Conservation (phyloP, 1,139 yeast species). For the Nakaseomyces nivariensis region DNA sequence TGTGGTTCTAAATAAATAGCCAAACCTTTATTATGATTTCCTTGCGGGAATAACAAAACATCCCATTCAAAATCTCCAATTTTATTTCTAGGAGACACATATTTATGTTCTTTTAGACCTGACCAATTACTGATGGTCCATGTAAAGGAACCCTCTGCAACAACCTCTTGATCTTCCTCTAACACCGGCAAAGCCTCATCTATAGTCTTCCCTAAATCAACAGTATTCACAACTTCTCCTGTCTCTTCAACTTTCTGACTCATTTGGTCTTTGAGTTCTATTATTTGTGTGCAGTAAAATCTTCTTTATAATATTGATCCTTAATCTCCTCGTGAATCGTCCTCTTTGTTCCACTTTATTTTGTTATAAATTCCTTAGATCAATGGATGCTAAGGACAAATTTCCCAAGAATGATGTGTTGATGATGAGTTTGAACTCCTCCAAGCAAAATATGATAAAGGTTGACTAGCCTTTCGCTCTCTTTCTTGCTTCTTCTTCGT, state of each 20-base stretch:
- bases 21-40: constrained; percentile 43
- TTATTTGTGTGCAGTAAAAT: background rate
- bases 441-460: too few relatives aligned
- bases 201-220: constrained; percentile 20
- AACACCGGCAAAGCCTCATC: constrained; percentile 28
- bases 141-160: constrained; percentile 37
- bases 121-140: constrained; percentile 73
- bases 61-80: constrained; percentile 71
- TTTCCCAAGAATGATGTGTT: too few relatives aligned
- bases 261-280: background rate
- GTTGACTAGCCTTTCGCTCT: too few relatives aligned
- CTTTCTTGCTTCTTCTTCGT: background rate
- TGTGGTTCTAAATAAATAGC: constrained; percentile 53
- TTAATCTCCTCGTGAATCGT: too few relatives aligned
- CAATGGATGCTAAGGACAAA: too few relatives aligned
- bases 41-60: constrained; percentile 67
- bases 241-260: constrained; percentile 8
- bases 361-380: too few relatives aligned
- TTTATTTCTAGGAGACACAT: constrained; percentile 42
- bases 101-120: constrained; percentile 38
- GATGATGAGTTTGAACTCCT: too few relatives aligned
- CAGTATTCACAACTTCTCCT: constrained; percentile 15
- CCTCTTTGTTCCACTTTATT: too few relatives aligned
- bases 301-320: too few relatives aligned
- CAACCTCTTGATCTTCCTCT: constrained; percentile 28